Base-by-base conservation (phyloP, 208 protist genomes). In the Trichomonas vaginalis region DNA sequence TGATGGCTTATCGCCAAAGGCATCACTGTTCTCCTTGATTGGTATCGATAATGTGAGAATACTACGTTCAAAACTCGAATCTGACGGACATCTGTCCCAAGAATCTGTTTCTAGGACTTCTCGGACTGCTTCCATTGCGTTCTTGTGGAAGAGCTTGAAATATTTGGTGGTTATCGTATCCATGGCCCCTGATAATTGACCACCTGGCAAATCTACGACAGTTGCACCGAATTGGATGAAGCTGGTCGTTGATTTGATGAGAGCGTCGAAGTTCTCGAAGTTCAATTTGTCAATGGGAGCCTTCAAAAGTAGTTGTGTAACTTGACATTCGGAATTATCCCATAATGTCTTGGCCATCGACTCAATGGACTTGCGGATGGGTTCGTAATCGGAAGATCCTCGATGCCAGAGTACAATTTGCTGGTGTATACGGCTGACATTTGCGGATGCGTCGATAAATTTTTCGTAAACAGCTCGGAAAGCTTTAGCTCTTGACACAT, bases 191-290 rank as follows among this genome's bases (percentile, higher is more conserved):
- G 82, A 10, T 23, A 90, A 17, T 48, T 15, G 23, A 12, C 42
- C 40, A 9, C 82, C 82, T 48, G 82, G 82, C 12, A 90, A 15
- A 90, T 90, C 82, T 45, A 90, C 82, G 48, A 90, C 82, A 49
- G 82, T 90, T 48, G 82, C 37, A 39, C 82, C 82, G 42, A 90
- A 90, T 90, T 90, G 82, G n/a, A 90, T 48, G 32, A 90, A 90
- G 17, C 40, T 14, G 12, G 10, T 49, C 8, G 82, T 90, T 0
- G 48, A 9, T 90, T 90, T 90, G 1, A 90, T 9, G 0, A 90
- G 8, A 15, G 8, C 3, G 48, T 90, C 82, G n/a, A 90, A 90
- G 12, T 8, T 48, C 17, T 90, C 82, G 42, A 90, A 90, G 12
- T 48, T 48, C 37, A 90, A 48, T 90, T 90, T 90, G 10, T 8